These are phyloP conservation scores for Aspergillus egyptiacus DNA, from an alignment of 495 filamentous ascomycete species.

Conservation along the genomic window DNA sequence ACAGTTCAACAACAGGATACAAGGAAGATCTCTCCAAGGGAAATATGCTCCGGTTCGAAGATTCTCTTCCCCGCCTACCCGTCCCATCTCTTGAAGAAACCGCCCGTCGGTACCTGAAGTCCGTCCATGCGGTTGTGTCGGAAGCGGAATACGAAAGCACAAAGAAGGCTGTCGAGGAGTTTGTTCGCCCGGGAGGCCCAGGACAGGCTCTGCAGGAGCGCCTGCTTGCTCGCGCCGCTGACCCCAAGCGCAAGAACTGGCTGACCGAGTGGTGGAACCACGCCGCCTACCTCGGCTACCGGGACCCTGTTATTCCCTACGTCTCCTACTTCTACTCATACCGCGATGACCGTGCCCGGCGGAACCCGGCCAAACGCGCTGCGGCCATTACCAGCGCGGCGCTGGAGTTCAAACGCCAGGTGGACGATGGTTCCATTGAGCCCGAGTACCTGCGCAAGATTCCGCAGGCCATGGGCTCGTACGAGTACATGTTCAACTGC, in stretches of 20 bases:
- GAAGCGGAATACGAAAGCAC: conserved; percentile 67
- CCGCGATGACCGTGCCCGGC: conserved; percentile 82
- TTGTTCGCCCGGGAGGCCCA: conserved; percentile 72
- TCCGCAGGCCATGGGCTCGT: conserved; percentile 94
- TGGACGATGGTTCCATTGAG: conserved; percentile 77
- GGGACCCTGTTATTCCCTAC: conserved; percentile 95
- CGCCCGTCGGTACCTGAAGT: conserved; percentile 82
- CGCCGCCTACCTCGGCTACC: conserved; percentile 82
- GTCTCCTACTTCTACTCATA: conserved; percentile 99
- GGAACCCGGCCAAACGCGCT: conserved; percentile 85
- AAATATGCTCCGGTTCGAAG: conserved; percentile 91
- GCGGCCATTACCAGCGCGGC: conserved; percentile 80
- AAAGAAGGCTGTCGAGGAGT: conserved; percentile 74
- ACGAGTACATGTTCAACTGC: conserved; percentile 98
- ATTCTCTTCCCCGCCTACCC: conserved; percentile 85
- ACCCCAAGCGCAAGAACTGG: conserved; percentile 90
- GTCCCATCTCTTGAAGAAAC: conserved; percentile 95
- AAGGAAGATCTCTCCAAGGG: conserved; percentile 87
- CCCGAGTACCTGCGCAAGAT: conserved; percentile 97
- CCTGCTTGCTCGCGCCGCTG: conserved; percentile 70
- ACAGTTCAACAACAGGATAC: conserved; percentile 57
- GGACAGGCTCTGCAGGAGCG: conserved; percentile 86
- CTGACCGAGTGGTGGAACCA: conserved; percentile 97
- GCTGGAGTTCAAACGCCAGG: conserved; percentile 90
- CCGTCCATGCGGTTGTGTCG: conserved; percentile 75